Evolutionary conservation across 148 eudicot genomes (phyloP), one percentile per base, ranked within the genome.

Genomic region (Linanthus parryae): DNA sequence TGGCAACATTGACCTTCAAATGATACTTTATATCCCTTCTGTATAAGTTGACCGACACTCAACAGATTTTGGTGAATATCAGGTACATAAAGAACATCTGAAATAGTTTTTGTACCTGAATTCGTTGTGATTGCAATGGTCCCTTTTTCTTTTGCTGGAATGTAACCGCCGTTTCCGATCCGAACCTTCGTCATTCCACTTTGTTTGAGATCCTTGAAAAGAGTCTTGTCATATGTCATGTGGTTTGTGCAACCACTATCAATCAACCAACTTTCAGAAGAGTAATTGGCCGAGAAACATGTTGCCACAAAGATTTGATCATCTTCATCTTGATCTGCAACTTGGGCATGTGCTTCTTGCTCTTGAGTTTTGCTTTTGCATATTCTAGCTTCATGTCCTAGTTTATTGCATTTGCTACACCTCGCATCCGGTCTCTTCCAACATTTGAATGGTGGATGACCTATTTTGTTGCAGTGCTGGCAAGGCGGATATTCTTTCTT

Each of bases 231-330:
- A 38, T 37, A 1, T 0, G 48, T 58, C 63, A 58, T 58, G 34
- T 58, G 54, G 21, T 58, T 58, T 3, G 63, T 58, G 23, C 62
- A 57, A 44, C 40, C 62, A 43, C 48, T 45, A 22, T 45, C 49
- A 10, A 45, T 45, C 1, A 45, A 23, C 49, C 54, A 56, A 25
- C 20, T 22, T 12, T 58, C 44, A 17, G 17, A 8, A 2, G 63
- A 20, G 5, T 2, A 7, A 9, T 12, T 34, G n/a, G 21, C 17
- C 8, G 44, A 9, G 19, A 31, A 30, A 25, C 54, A 44, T 0
- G 27, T 19, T 9, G 48, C 48, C 13, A 44, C 48, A 22, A 44
- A 44, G 5, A 59, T 6, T 19, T 48, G 38, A 20, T 59, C 43
- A 3, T 48, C 63, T 5, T 48, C 56, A 8, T 59, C 54, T 38